Evolutionary conservation across 352 stramenopile species (phyloP), one percentile per base, ranked within the genome.

Genomic region (Pythium guiyangense): DNA sequence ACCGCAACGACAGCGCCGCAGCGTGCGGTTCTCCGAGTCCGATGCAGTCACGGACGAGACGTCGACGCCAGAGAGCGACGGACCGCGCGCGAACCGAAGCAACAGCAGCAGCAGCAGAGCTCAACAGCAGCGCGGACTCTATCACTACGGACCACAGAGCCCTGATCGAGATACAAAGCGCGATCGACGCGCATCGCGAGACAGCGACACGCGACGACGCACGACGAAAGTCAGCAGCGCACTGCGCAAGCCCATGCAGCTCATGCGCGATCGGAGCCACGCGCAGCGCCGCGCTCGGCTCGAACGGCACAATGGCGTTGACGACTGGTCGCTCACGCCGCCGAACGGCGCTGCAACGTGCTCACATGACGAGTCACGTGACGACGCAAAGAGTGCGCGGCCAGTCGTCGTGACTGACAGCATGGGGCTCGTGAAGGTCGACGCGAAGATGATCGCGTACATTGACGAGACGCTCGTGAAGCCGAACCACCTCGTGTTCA

Each of bases 401-500:
- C 31, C 31, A 37, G 31, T 37, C 6, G 22, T 56, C 37, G 31
- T 22, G 18, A n/a, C 46, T 0, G 51, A 64, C 45, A 34, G 14
- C 18, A 35, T 49, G 17, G 58, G 58, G 0, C 51, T 64, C 51
- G 51, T 64, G 14, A 49, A 52, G 22, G 62, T 62, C 12, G 62
- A 68, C 34, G 78, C 86, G 15, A 67, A 76, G 49, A 86, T 81
- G 25, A 79, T 86, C 46, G 73, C 81, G 44, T 92, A 90, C 68
- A 83, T 92, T 3, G 75, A 90, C 27, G 78, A 73, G 12, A 80
- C 86, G 51, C 59, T 93, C 44, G 68, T 91, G 57, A 83, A 89
- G 67, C 79, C 80, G 0, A 81, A 90, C 54, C 47, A 71, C 12
- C 66, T 87, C 35, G 79, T 93, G 35, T 90, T 93, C 55, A 91